These are phyloP conservation scores for Tuber aestivum DNA, from an alignment of 495 filamentous ascomycete genomes.

Conservation along the genomic window DNA sequence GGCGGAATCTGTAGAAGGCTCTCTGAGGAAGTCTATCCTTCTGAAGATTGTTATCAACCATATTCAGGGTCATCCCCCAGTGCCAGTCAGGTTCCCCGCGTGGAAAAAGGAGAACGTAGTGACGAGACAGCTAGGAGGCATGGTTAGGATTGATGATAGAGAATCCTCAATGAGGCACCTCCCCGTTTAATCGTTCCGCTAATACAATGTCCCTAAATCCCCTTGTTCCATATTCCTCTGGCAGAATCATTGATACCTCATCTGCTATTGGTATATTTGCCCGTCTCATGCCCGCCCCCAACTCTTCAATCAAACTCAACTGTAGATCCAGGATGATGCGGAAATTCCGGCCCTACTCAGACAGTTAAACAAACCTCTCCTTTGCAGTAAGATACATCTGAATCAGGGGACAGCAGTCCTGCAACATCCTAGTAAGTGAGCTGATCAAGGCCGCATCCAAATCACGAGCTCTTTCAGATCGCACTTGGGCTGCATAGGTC, in stretches of 20 bases:
- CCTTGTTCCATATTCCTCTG: neutral
- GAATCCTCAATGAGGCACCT: too few relatives aligned
- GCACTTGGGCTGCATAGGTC: too few relatives aligned
- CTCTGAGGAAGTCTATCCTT: too few relatives aligned
- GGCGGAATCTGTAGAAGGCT: too few relatives aligned
- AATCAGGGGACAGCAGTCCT: neutral
- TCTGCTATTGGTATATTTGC: too few relatives aligned
- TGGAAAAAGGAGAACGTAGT: neutral
- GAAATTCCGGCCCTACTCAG: neutral
- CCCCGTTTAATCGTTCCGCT: too few relatives aligned
- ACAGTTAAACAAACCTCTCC: neutral
- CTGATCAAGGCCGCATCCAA: neutral
- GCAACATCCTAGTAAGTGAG: too few relatives aligned
- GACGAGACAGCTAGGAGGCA: neutral
- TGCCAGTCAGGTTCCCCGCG: neutral
- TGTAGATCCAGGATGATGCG: too few relatives aligned
- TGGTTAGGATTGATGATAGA: neutral
- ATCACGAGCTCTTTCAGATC: neutral
- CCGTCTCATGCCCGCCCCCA: neutral
- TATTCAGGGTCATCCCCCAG: too few relatives aligned
- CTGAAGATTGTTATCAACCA: too few relatives aligned
- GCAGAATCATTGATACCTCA: neutral
- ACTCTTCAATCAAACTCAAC: neutral
- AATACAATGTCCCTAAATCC: neutral
- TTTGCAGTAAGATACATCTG: neutral